Percentiles rank a stretch among this genome's conserved stretches.
Evolutionary conservation across 371 early-diverging fungal species (phyloP).

Genomic region (Umbelopsis sp.): DNA sequence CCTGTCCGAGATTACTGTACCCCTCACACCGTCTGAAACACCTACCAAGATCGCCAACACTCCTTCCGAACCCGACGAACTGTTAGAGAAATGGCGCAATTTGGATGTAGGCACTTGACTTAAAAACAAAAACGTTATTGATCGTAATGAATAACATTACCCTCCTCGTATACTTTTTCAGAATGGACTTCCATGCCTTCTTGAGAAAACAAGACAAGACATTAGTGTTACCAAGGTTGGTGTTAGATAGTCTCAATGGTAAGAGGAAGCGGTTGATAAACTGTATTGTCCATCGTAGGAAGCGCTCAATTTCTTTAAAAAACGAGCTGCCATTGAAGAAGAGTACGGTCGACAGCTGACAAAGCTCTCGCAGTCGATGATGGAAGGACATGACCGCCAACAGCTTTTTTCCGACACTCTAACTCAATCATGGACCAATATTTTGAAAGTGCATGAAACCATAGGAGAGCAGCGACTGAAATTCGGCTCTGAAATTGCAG

Average conservation of each 20-base stretch:
- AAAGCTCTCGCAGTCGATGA: constrained; percentile 48
- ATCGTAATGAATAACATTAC: neutral
- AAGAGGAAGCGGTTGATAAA: neutral
- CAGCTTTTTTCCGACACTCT: constrained; percentile 59
- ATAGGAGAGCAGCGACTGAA: constrained; percentile 74
- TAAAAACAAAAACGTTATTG: neutral
- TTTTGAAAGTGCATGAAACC: constrained; percentile 73
- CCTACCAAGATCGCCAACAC: neutral
- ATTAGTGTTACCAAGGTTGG: constrained; percentile 1
- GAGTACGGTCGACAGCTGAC: constrained; percentile 61
- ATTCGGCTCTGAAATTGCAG: constrained; percentile 62
- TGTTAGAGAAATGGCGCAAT: neutral
- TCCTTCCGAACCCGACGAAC: neutral
- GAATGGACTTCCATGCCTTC: constrained; percentile 8
- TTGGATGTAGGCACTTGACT: neutral
- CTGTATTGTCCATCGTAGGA: constrained; percentile 35
- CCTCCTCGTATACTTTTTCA: neutral
- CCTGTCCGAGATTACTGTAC: neutral
- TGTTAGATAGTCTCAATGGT: too few species aligned
- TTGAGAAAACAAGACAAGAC: constrained; percentile 3
- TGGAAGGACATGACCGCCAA: constrained; percentile 49
- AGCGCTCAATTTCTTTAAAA: constrained; percentile 54
- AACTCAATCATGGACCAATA: constrained; percentile 64
- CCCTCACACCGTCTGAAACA: neutral
- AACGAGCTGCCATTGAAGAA: constrained; percentile 65